Percentiles rank a stretch among this genome's conserved stretches.
These are phyloP conservation scores for Phytophthora sp. DNA, from an alignment of 352 stramenopile genomes.

Conservation along the genomic window DNA sequence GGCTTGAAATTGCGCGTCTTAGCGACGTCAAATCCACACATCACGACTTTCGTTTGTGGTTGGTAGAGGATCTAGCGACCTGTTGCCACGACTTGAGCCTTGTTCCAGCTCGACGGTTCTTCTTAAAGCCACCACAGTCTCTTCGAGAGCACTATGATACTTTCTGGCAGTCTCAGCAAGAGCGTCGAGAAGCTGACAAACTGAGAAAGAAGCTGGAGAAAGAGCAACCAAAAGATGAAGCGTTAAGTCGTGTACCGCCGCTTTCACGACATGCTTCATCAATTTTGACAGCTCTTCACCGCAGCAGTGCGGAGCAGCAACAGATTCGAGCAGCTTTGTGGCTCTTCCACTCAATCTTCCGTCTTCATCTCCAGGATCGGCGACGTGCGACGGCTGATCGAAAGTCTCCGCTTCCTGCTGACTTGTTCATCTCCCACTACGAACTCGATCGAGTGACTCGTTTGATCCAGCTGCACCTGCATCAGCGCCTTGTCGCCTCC, in stretches of 20 bases:
- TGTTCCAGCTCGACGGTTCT: conserved; percentile 30
- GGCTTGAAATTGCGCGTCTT: conserved; percentile 39
- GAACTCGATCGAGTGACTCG: conserved; percentile 43
- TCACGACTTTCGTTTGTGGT: conserved; percentile 43
- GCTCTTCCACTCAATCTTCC: conserved; percentile 62
- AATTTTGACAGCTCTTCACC: conserved; percentile 27
- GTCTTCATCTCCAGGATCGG: conserved; percentile 27
- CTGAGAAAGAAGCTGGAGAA: conserved; percentile 19
- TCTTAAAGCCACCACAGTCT: conserved; percentile 43
- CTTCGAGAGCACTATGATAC: conserved; percentile 35
- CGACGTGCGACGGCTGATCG: not conserved
- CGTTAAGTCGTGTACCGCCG: conserved; percentile 11
- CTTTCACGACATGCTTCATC: conserved; percentile 33
- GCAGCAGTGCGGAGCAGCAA: conserved; percentile 16
- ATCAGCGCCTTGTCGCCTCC: conserved; percentile 34
- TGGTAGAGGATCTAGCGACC: conserved; percentile 29
- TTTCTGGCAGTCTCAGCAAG: conserved; percentile 25
- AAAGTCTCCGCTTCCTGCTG: conserved; percentile 19
- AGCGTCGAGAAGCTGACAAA: conserved; percentile 18
- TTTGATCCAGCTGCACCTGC: conserved; percentile 39
- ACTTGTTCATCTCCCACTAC: conserved; percentile 52
- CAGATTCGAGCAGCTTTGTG: conserved; percentile 39
- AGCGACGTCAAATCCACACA: conserved; percentile 35
- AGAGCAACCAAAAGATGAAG: conserved; percentile 9
- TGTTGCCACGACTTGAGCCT: not conserved